Conservation (phyloP, 805 yeast species). For the Candida koratica region DNA sequence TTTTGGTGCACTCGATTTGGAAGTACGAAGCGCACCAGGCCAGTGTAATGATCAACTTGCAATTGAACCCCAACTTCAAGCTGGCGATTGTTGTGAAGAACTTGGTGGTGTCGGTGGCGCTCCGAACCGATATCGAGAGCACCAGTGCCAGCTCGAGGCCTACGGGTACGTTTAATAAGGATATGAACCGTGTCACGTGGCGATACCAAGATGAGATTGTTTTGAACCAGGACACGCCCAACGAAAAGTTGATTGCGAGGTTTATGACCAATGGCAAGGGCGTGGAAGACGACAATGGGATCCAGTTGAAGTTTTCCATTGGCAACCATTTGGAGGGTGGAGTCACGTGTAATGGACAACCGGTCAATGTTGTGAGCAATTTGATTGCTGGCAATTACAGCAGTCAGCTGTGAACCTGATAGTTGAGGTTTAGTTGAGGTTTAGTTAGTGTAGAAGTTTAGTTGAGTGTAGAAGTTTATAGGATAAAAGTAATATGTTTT, state of each 20-base stretch:
- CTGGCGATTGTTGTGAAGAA: conserved; percentile 47
- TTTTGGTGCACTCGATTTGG: conserved; percentile 80
- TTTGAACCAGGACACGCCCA: conserved; percentile 36
- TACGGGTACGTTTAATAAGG: conserved; percentile 84
- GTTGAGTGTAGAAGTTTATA: conserved; percentile 4
- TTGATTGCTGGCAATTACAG: conserved; percentile 16
- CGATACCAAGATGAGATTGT: conserved; percentile 46
- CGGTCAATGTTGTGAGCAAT: conserved; percentile 12
- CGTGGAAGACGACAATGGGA: conserved; percentile 69
- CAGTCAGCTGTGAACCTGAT: conserved; percentile 2
- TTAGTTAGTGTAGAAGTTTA: not conserved
- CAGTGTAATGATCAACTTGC: conserved; percentile 72
- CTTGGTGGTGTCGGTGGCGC: conserved; percentile 56
- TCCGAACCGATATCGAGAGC: conserved; percentile 55
- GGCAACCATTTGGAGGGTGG: conserved; percentile 7
- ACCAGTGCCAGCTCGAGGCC: conserved; percentile 85
- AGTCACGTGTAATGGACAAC: conserved; percentile 12
- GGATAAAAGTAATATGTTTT: conserved; percentile 3
- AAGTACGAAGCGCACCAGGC: conserved; percentile 82
- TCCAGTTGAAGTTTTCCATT: conserved; percentile 57
- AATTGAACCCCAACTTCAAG: conserved; percentile 47
- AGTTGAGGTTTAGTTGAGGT: not conserved
- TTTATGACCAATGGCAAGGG: conserved; percentile 73
- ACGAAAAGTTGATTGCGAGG: conserved; percentile 78
- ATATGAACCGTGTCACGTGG: conserved; percentile 85